Evolutionary conservation across 2,329 filamentous ascomycete genomes (phyloP).

Genomic region (Nothophaeocryptopus gaeumannii): DNA sequence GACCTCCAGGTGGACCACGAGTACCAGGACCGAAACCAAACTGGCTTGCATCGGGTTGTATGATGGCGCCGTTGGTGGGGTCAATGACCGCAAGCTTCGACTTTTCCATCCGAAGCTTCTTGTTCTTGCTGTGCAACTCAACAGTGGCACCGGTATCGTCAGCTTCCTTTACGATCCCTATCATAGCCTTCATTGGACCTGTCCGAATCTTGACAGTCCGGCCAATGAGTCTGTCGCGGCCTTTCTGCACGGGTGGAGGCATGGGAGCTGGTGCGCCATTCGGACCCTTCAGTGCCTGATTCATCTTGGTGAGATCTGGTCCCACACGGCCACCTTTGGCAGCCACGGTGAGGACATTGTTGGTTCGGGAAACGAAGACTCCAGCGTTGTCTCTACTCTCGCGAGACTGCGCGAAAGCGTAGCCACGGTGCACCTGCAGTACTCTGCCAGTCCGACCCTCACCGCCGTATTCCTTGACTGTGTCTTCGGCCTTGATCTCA

Average conservation of each 20-base stretch:
- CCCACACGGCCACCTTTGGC: constrained; percentile 84
- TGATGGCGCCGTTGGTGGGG: constrained; percentile 68
- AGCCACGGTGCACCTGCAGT: constrained; percentile 90
- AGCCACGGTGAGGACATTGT: constrained; percentile 85
- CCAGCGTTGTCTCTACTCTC: constrained; percentile 81
- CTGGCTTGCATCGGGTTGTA: constrained; percentile 58
- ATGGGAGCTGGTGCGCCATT: constrained; percentile 52
- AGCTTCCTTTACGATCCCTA: constrained; percentile 94
- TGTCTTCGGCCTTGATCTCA: constrained; percentile 87
- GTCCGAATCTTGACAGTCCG: constrained; percentile 87
- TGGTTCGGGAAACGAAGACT: constrained; percentile 82
- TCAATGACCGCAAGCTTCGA: constrained; percentile 83
- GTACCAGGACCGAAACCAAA: constrained; percentile 20
- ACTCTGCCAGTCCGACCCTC: constrained; percentile 85
- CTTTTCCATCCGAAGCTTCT: constrained; percentile 81
- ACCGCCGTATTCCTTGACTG: constrained; percentile 84
- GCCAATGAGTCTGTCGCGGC: constrained; percentile 79
- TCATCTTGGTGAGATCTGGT: constrained; percentile 85
- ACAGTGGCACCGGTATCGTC: constrained; percentile 83
- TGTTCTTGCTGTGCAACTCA: constrained; percentile 91
- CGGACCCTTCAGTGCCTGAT: constrained; percentile 72
- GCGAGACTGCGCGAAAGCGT: constrained; percentile 83
- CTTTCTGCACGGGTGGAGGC: constrained; percentile 70
- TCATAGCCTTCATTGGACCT: constrained; percentile 84
- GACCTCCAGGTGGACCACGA: constrained; percentile 17